Conservation (phyloP, 495 filamentous ascomycete species). For the Neurospora sublineolata region DNA sequence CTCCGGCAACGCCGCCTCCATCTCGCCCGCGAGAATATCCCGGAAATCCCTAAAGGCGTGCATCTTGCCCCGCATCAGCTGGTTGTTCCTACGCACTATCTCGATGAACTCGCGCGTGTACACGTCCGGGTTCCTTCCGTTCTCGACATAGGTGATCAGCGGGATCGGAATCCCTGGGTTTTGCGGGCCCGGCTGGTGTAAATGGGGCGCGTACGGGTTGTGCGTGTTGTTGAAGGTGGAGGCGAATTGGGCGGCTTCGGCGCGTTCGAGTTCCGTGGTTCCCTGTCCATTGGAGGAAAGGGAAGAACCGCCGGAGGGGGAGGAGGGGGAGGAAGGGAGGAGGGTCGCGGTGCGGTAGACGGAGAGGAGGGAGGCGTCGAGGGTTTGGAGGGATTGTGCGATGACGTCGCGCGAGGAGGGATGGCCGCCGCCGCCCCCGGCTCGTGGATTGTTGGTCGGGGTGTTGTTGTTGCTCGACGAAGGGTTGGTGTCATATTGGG, state of each 20-base stretch:
- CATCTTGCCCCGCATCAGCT: constrained; percentile 71
- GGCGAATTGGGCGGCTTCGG: background rate
- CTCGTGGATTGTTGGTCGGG: background rate
- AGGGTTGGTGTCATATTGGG: constrained; percentile 49
- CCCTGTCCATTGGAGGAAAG: background rate
- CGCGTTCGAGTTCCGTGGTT: background rate
- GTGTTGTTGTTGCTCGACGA: background rate
- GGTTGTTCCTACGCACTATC: constrained; percentile 71
- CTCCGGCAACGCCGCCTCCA: constrained; percentile 68
- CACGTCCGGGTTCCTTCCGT: constrained; percentile 91
- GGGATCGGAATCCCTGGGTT: constrained; percentile 59
- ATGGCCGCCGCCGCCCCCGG: background rate
- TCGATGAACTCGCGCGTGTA: constrained; percentile 97
- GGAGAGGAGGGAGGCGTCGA: constrained; percentile 9
- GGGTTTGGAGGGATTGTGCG: background rate
- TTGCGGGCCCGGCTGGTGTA: background rate
- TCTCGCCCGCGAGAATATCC: constrained; percentile 72
- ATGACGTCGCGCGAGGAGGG: background rate
- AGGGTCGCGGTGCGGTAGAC: constrained; percentile 40
- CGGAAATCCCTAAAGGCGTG: constrained; percentile 70
- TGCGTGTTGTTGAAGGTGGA: background rate
- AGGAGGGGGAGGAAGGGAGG: constrained; percentile 58
- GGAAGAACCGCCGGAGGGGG: constrained; percentile 45
- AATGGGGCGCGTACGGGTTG: background rate
- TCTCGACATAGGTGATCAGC: constrained; percentile 86